A percentile compares a stretch with the other conserved stretches of the same genome.
Evolutionary conservation across 352 stramenopile species (phyloP).

Genomic region (Elongisporangium senticosum): DNA sequence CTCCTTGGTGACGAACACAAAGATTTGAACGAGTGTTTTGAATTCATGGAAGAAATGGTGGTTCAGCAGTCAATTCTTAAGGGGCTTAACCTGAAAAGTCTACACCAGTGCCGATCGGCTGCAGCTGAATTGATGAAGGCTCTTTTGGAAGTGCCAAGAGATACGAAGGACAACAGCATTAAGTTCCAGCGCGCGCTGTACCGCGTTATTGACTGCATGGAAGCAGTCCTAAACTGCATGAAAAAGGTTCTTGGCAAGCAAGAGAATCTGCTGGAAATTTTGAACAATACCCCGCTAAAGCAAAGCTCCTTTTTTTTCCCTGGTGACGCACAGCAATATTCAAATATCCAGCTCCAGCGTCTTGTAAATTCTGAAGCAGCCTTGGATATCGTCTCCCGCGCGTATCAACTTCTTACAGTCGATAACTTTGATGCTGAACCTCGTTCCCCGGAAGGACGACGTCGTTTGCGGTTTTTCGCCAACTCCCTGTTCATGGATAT

Average conservation of each 20-base stretch:
- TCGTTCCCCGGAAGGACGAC: slow-evolving; percentile 81
- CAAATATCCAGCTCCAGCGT: slow-evolving; percentile 68
- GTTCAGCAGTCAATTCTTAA: slow-evolving; percentile 71
- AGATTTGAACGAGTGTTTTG: slow-evolving; percentile 78
- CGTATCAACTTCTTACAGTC: slow-evolving; percentile 83
- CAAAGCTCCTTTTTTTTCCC: slow-evolving; percentile 88
- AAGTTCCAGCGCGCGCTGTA: slow-evolving; percentile 86
- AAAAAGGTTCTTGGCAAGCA: slow-evolving; percentile 84
- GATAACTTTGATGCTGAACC: slow-evolving; percentile 87
- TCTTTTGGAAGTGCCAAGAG: slow-evolving; percentile 76
- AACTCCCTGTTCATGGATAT: slow-evolving; percentile 90
- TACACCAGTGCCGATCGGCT: slow-evolving; percentile 64
- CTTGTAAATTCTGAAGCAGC: slow-evolving; percentile 79
- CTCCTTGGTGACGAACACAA: slow-evolving; percentile 81
- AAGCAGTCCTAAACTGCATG: slow-evolving; percentile 75
- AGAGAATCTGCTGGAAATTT: slow-evolving; percentile 79
- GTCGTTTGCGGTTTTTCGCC: slow-evolving; percentile 80
- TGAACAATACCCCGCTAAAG: slow-evolving; percentile 82
- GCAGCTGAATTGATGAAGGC: slow-evolving; percentile 83
- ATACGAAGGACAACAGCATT: slow-evolving; percentile 69
- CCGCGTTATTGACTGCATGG: slow-evolving; percentile 79
- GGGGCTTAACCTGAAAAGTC: slow-evolving; percentile 72
- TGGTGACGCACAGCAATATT: slow-evolving; percentile 77
- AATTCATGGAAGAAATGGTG: slow-evolving; percentile 84
- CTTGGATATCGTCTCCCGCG: slow-evolving; percentile 78